Evolutionary conservation across 148 eudicot genomes (phyloP).

Genomic region (Rhododendron ovatum): DNA sequence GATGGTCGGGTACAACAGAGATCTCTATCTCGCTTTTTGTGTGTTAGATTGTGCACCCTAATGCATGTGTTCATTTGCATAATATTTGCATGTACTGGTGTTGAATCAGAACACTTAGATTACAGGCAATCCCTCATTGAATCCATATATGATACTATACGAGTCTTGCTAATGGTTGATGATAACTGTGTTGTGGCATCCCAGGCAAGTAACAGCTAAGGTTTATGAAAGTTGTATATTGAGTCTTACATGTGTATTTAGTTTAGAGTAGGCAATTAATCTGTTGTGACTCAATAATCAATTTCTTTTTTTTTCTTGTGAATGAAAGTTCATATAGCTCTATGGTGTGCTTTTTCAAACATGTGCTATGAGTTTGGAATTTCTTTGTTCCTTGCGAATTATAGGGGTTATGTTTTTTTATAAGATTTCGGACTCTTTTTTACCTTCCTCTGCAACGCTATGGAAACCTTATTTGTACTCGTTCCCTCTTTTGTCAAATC

Average conservation of each 20-base stretch:
- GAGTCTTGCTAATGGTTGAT: slow-evolving; percentile 69
- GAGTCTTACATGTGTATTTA: not conserved
- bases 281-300: not conserved
- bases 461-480: not conserved
- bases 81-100: too few relatives aligned
- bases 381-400: not conserved
- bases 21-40: slow-evolving; percentile 17
- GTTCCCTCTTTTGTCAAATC: slow-evolving; percentile 58
- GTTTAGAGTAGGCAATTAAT: not conserved
- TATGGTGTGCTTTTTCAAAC: not conserved
- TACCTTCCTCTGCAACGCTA: not conserved
- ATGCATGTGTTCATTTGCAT: not conserved
- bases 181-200: slow-evolving; percentile 93
- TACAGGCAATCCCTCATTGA: not conserved
- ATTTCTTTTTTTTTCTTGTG: not conserved
- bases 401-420: not conserved
- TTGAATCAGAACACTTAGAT: not conserved
- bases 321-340: not conserved
- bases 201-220: slow-evolving; percentile 47
- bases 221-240: not conserved
- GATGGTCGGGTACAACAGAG: not conserved
- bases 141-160: slow-evolving; percentile 68
- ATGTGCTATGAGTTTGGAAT: not conserved
- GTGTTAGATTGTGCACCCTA: not conserved
- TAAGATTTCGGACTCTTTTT: not conserved